Base-by-base conservation (phyloP, 768 basidiomycete genomes). In the Brasilioporus rufonigricans region DNA sequence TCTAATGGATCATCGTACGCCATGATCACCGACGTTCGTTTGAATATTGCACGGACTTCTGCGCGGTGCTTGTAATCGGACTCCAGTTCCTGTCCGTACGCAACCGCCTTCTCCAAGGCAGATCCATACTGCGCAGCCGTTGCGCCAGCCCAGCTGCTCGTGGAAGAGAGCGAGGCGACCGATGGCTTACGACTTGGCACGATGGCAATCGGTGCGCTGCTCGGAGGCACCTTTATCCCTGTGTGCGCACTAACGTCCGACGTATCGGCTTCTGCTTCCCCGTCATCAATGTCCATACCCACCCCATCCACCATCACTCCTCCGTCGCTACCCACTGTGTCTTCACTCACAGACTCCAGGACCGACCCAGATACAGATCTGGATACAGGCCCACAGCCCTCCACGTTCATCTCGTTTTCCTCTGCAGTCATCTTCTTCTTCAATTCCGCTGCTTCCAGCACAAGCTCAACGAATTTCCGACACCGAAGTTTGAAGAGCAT, bases 381-480 rank as follows among this genome's bases (percentile, higher is more conserved):
- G 38, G 63, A 66, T n/a, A 66, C 52, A 7, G 56, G 53, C 16
- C 64, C 65, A 47, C 50, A 66, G 3, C 49, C 55, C 57, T 65
- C 70, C 61, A 59, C 62, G 54, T 61, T 73, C 57, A 65, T 63
- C 39, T 67, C 72, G 29, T 60, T 61, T 50, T 74, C 76, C 31
- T 74, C 74, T 26, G 67, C 70, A 55, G 77, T 77, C 73, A 84
- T 79, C 61, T 73, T 78, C 72, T 87, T 86, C 74, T 84, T 82
- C 56, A 87, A 72, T 57, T 86, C 87, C 6, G 83, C 79, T 11
- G 89, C 84, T 59, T 85, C 82, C 60, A 92, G 65, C 14, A 91
- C 80, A 27, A 92, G 79, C 69, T 94, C 92, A 43, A 94, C 84
- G 63, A 94, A 92, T 70, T 87, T 90, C 62, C 91, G 80, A 71